Base-by-base conservation (phyloP, 495 filamentous ascomycete species). In the Astrothelium subdiscretum region DNA sequence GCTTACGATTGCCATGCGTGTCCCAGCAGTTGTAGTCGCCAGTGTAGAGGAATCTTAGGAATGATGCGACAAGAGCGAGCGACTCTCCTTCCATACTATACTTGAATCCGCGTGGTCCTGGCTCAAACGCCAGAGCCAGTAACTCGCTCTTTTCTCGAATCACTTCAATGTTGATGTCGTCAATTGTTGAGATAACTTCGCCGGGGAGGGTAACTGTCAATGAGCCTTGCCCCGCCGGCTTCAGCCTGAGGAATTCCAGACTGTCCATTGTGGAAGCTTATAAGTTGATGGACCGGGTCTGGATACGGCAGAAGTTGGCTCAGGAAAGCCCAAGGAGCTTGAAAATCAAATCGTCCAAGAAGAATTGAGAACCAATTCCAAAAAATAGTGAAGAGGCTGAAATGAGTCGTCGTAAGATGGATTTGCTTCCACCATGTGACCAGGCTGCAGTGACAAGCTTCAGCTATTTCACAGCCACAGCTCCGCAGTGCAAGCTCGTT, bases 11-110 rank as follows among this genome's bases (percentile, higher is more conserved):
- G 1, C 61, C 63, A 12, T 67, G 58, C 11, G 62, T 58, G 5
- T 42, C 59, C 59, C 32, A 61, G 52, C 24, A 22, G 42, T 60
- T 59, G 44, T 75, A 74, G 62, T 59, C 54, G 27, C 68, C 67
- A 12, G 60, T 62, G 61, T 72, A 74, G n/a, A 73, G 59, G 54
- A 65, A 74, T 35, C 67, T 66, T 32, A 75, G 60, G 60, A 75
- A 71, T 20, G 63, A 67, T 29, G 64, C 61, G 18, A 67, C 67
- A 20, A 68, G 57, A 51, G 62, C 35, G 4, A 66, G 29, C 11
- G 70, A 66, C 4, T 48, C 59, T n/a, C 62, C 69, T 22, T 69
- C 65, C 29, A 70, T 66, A 27, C 59, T 68, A 8, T 62, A 59
- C 32, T 66, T 43, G 29, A 51, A 1, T 10, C 58, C 58, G 31